Evolutionary conservation across 163 green algal genomes (phyloP), one percentile per base, ranked within the genome.

Genomic region (Chlorella variabilis): DNA sequence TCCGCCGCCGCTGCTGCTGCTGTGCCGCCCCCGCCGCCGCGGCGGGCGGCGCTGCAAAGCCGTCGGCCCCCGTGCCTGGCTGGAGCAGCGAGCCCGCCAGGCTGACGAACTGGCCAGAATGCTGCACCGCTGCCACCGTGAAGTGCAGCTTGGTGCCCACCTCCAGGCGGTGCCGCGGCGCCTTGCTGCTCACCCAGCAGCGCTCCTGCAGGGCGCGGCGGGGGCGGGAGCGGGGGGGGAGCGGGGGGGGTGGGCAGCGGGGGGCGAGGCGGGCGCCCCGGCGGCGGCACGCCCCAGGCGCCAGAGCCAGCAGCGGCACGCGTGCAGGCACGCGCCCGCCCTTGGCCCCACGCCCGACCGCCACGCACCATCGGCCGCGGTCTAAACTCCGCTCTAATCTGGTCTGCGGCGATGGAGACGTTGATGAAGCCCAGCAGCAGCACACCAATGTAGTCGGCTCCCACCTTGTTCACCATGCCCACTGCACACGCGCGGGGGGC

Each of bases 391-490:
- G 65, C 8, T 5, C 81, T 80, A 29, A 95, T 90, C 29, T 85
- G 36, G 25, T 84, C 80, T 9, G 78, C 79, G 2, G 68, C 68
- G 0, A 95, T 86, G 54, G 87, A 81, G 7, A 75, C 89, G 45
- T 96, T 96, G 81, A 96, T 88, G 20, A 92, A 78, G 9, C 88
- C 90, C 70, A 93, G 75, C 23, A 92, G 85, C 45, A 93, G 74
- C 25, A 92, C 65, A 9, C 89, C 87, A 18, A 96, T 84, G 85
- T 89, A 95, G 76, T 94, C 90, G 1, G 77, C 61, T 0, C 84
- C 89, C 6, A 94, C 63, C 71, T 92, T 88, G 83, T 88, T 93
- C 29, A 95, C 91, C 0, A 45, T 83, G 23, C 86, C 92, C 15
- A 89, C 85, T 93, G 88, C 73, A 65, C 36, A 58, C 17, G 63